Evolutionary conservation across 192 early-diverging fungal genomes (phyloP).

Genomic region (Paraglomus occultum): DNA sequence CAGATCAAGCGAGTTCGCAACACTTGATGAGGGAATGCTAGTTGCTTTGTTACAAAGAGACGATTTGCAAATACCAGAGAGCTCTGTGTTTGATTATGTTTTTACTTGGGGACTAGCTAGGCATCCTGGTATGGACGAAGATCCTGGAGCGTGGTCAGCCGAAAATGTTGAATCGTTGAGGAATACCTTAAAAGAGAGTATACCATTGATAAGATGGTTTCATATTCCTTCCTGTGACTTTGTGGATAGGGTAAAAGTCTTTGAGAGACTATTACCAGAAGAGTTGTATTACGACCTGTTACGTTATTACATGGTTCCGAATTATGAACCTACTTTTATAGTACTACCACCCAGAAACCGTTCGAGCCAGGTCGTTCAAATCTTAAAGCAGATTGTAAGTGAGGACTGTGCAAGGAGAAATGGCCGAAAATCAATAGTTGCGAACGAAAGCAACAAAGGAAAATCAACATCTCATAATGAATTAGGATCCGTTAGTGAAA

Average conservation of each 20-base stretch:
- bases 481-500: too few relatives aligned
- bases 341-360: conserved; percentile 18
- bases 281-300: neutral
- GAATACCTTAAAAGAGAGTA: conserved; percentile 4
- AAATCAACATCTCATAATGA: too few relatives aligned
- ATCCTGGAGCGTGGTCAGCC: neutral
- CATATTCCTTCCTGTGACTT: conserved; percentile 17
- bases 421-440: too few relatives aligned
- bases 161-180: conserved; percentile 9
- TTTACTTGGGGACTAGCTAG: neutral
- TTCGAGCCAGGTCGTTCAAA: neutral
- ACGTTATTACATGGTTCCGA: neutral
- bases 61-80: neutral
- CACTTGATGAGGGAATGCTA: neutral
- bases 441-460: too few relatives aligned
- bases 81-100: neutral
- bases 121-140: neutral
- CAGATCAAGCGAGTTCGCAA: neutral
- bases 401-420: too few relatives aligned
- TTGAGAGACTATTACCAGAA: conserved; percentile 11
- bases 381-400: too few relatives aligned
- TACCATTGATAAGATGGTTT: conserved; percentile 28
- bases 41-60: neutral
- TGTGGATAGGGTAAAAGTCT: neutral
- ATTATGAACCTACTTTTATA: neutral